Evolutionary conservation across 306 rosid genomes (phyloP), one percentile per base, ranked within the genome.

Genomic region (Castanospermum australe): DNA sequence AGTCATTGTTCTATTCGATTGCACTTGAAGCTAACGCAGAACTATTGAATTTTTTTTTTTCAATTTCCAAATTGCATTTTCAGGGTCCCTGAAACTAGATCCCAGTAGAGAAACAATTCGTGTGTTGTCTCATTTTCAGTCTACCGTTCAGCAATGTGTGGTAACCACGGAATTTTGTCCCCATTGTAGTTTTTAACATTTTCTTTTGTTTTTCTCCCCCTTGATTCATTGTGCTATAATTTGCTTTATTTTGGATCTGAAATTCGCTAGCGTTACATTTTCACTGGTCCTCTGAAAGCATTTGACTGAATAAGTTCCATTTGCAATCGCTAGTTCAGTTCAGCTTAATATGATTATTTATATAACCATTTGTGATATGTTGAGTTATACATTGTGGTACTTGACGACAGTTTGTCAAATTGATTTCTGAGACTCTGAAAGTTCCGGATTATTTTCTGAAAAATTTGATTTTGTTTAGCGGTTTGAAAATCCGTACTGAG

Each of bases 101-200:
- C 96, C 76, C 52, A 44, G 79, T 47, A 65, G 76, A 25, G 86
- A 81, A 48, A 56, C 87, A 28, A 70, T 88, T 79, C 88, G 81
- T 47, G 22, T 63, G 21, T 76, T 95, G 64, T 85, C 88, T 8
- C 84, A 85, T 8, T 95, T 95, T 59, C 98, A 90, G 80, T 88
- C 98, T 74, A 79, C 63, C 36, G 86, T 95, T 60, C 88, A 90
- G 84, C 99, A 92, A 81, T 95, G 99, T 86, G 98, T 93, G 92
- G 99, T 95, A 67, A 64, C 88, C 68, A 11, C 45, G 12, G 7
- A 0, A 41, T 44, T 41, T n/a, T 18, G 5, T 15, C 48, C 42
- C 42, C 45, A 18, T 64, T 60, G 6, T 22, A 42, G 54, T 35
- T 32, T 56, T 59, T 9, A 18, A 0, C 25, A 1, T 18, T 33